These are phyloP conservation scores for Raffaelea ambrosiae DNA, from an alignment of 2,329 filamentous ascomycete species.

Conservation along the genomic window DNA sequence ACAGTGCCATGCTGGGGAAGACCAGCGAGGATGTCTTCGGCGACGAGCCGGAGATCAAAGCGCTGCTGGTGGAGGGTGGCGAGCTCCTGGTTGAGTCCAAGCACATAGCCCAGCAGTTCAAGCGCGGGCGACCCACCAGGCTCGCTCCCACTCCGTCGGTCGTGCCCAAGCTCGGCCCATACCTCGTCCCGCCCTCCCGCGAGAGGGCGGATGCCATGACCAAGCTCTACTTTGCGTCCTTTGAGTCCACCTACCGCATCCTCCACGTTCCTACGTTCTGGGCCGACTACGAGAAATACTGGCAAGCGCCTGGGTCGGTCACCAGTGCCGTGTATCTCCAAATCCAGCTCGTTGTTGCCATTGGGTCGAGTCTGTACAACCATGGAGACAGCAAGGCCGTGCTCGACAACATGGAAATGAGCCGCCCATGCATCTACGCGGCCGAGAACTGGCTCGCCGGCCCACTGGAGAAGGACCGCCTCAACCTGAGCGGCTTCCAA, in stretches of 20 bases:
- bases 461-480: slow-evolving; percentile 27
- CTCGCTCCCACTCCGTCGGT: no score
- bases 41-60: not conserved
- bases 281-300: slow-evolving; percentile 38
- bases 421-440: slow-evolving; percentile 9
- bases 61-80: not conserved
- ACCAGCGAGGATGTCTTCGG: no score
- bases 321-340: no score
- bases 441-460: slow-evolving; percentile 32
- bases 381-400: not conserved
- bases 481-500: slow-evolving; percentile 24
- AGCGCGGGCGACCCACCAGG: not conserved
- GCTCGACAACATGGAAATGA: slow-evolving; percentile 18
- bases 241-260: slow-evolving; percentile 42
- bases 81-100: not conserved
- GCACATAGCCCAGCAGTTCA: not conserved
- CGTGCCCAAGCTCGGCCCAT: not conserved
- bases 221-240: slow-evolving; percentile 37
- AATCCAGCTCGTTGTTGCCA: not conserved
- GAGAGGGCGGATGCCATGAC: slow-evolving; percentile 30
- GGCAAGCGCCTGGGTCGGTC: slow-evolving; percentile 24
- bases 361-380: not conserved
- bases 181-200: slow-evolving; percentile 12
- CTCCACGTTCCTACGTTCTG: slow-evolving; percentile 44
- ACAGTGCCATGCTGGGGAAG: no score